Evolutionary conservation across 805 yeast species (phyloP), one percentile per base, ranked within the genome.

Genomic region (baker's yeast (Saccharomyces cerevisiae)): DNA sequence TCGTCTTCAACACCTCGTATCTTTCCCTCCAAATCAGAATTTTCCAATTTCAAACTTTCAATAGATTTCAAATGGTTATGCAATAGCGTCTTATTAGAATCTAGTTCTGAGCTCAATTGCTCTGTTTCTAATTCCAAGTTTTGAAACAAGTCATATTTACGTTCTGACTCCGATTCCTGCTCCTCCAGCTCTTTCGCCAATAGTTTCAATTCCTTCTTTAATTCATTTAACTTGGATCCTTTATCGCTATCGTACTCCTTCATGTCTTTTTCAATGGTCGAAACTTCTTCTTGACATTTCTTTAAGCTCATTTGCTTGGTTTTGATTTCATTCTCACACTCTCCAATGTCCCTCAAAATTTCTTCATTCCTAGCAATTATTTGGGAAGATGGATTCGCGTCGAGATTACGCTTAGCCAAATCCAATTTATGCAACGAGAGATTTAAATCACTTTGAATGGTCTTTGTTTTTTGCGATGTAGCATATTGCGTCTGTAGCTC

Each of bases 231-330:
- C 67, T 92, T 95, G 0, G 85, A 79, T 0, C 91, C 89, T 61
- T 90, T 91, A 67, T 95, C 86, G 47, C 73, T 73, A 55, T 79
- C 81, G 66, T 90, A 92, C 62, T 94, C 98, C 51, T 78, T 75
- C 73, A 90, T 87, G 67, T 94, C 98, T 17, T 73, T 78, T 63
- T 87, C 87, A 52, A 87, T 83, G 6, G 66, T 65, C 2, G 62
- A 59, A 11, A 87, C 78, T 29, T 84, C 86, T 0, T 54, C 55
- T 31, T 73, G 66, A 43, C 73, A 74, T 2, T 61, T 62, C 1
- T 60, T 52, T 3, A 74, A 66, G 14, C 67, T 61, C 2, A 63
- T 58, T 21, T 72, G 65, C 17, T 77, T 75, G 6, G 68, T 68
- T 1, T 59, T 52, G 4, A 84, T 75, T 24, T 70, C 66, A 4